phyloP scores from a whole-genome alignment of 2,329 filamentous ascomycete genomes.

The Fusarium redolens region DNA sequence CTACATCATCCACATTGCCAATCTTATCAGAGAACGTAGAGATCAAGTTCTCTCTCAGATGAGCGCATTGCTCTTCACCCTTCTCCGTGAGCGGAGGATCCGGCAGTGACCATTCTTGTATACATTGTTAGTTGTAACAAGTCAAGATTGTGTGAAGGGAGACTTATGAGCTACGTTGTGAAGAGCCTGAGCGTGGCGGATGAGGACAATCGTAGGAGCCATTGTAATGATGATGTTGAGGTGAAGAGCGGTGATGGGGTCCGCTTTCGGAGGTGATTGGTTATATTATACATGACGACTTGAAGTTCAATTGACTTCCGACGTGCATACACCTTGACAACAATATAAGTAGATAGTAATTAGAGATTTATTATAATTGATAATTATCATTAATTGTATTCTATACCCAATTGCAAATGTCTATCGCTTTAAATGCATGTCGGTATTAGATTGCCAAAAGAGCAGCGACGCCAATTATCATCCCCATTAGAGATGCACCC shows the following conservation, averaged over 20 bases:
- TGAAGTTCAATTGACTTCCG: not conserved
- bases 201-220: constrained; percentile 76
- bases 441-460: constrained; percentile 4
- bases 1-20: constrained; percentile 50
- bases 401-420: not conserved
- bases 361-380: not conserved
- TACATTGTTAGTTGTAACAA: constrained; percentile 10
- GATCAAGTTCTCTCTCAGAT: constrained; percentile 57
- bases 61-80: constrained; percentile 61
- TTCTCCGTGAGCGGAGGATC: constrained; percentile 63
- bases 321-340: not conserved
- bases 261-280: constrained; percentile 17
- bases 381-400: not conserved
- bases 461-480: constrained; percentile 8
- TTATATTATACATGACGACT: not conserved
- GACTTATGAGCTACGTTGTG: constrained; percentile 66
- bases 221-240: constrained; percentile 48
- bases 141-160: not conserved
- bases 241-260: not conserved
- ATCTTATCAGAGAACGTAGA: constrained; percentile 51
- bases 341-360: not conserved
- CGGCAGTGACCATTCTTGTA: constrained; percentile 60
- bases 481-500: not conserved
- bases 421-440: not conserved
- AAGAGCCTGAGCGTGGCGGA: constrained; percentile 86